A percentile compares a stretch with the other conserved stretches of the same genome.
Evolutionary conservation across 2,329 filamentous ascomycete species (phyloP).

Genomic region (Bipolaris zeicola): DNA sequence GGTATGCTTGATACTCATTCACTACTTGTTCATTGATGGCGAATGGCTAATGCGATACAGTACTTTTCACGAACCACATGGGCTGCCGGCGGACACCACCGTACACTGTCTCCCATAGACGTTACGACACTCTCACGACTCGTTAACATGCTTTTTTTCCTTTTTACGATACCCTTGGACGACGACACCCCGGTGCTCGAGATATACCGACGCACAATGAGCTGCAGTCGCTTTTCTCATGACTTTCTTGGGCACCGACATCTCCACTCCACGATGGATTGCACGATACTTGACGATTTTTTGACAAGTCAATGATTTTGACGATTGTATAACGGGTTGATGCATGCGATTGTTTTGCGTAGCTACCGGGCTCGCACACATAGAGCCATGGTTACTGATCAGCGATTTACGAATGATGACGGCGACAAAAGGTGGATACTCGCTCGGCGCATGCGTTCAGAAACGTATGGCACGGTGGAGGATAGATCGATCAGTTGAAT

Average conservation of each 20-base stretch:
- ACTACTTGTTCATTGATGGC: neutral
- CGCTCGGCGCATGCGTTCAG: neutral
- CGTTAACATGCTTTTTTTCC: neutral
- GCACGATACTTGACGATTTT: neutral
- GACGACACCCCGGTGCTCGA: neutral
- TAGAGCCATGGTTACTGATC: neutral
- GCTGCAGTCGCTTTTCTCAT: neutral
- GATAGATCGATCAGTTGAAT: conserved; percentile 2
- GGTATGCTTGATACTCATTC: neutral
- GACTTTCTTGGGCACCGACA: neutral
- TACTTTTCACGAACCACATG: neutral
- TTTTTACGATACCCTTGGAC: neutral
- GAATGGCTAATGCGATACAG: neutral
- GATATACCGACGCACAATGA: neutral
- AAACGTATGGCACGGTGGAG: neutral
- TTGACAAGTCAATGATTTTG: neutral
- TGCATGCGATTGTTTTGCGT: neutral
- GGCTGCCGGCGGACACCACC: neutral
- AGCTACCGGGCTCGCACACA: neutral
- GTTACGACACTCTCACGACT: neutral
- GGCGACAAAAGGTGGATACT: too few relatives aligned
- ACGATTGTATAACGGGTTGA: neutral
- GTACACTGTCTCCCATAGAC: neutral
- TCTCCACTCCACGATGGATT: neutral
- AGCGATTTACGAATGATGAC: neutral